Base-by-base conservation (phyloP, 2,329 filamentous ascomycete genomes). In the Trichoderma brevicompactum region DNA sequence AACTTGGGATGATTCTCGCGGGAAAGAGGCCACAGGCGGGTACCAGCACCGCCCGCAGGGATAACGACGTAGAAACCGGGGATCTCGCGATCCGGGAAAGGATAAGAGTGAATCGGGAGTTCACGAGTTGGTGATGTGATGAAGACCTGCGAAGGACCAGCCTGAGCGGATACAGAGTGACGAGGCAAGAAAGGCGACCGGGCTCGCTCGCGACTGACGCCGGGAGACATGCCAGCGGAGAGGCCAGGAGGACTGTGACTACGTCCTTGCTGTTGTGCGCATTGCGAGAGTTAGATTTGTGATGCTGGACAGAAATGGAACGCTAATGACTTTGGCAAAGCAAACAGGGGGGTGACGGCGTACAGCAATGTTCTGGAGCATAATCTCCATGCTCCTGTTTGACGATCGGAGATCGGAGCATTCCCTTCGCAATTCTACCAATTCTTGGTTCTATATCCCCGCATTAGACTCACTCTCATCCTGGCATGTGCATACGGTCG, bases 1-100 rank as follows among this genome's bases (percentile, higher is more conserved):
- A 72, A 72, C 64, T 72, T 72, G 70, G 71, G 71, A 59, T 72
- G 71, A 49, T 72, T 71, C 68, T 72, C 70, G 34, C 71, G 70
- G 10, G 71, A 72, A 43, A 72, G 67, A 15, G 71, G 71, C 71
- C 71, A 72, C 15, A 72, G 68, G 65, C 71, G 71, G 64, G 71
- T 72, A 32, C 71, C 71, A 48, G 71, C 71, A 65, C 71, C 71
- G 53, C 71, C 71, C n/a, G 71, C 71, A 10, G 71, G 71, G 43
- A 72, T 72, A 23, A 72, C 70, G 55, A 71, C 70, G 61, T 71
- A 72, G 63, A 72, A 72, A 46, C 71, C 71, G n/a, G 69, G 69
- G 46, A 72, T 67, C 65, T 72, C 71, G 34, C 70, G 70, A 32
- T 67, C 62, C 43, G 64, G 60, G 50, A 68, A 61, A 36, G 69